Percentiles rank a stretch among this genome's conserved stretches.
Evolutionary conservation across 2,329 filamentous ascomycete species (phyloP).

Genomic region (Claviceps sp.): DNA sequence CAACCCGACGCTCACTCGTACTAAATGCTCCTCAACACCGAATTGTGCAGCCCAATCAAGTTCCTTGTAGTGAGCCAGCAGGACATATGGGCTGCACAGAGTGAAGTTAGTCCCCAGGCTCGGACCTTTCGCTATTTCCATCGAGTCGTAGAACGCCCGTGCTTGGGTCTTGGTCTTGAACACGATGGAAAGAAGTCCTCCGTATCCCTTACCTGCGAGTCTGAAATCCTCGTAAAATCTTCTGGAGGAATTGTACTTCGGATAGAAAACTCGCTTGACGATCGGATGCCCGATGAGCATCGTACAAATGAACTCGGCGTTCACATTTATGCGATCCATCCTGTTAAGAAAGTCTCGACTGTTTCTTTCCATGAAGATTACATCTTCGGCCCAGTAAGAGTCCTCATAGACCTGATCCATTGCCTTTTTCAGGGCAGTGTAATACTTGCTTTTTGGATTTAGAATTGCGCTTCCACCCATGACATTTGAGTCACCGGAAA

Average conservation of each 20-base stretch:
- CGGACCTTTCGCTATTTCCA: slow-evolving; percentile 85
- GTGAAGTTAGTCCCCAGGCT: slow-evolving; percentile 97
- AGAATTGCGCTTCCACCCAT: slow-evolving; percentile 74
- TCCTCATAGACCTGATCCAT: slow-evolving; percentile 63
- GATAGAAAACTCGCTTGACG: slow-evolving; percentile 77
- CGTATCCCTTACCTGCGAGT: slow-evolving; percentile 67
- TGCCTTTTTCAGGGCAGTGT: slow-evolving; percentile 52
- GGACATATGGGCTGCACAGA: slow-evolving; percentile 75
- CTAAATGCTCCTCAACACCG: slow-evolving; percentile 66
- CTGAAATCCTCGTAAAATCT: slow-evolving; percentile 67
- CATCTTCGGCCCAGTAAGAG: slow-evolving; percentile 88
- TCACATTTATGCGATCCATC: slow-evolving; percentile 72
- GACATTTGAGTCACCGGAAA: slow-evolving; percentile 94
- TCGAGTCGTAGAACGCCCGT: slow-evolving; percentile 67
- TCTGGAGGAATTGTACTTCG: slow-evolving; percentile 59
- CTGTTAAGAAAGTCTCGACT: slow-evolving; percentile 79
- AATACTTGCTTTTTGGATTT: slow-evolving; percentile 56
- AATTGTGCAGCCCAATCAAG: slow-evolving; percentile 78
- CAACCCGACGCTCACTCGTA: slow-evolving; percentile 80
- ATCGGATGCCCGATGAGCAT: slow-evolving; percentile 45
- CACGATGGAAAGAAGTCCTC: slow-evolving; percentile 73
- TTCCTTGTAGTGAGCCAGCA: slow-evolving; percentile 84
- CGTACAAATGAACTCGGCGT: slow-evolving; percentile 71
- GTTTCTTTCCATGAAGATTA: slow-evolving; percentile 90
- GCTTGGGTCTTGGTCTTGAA: slow-evolving; percentile 61